Evolutionary conservation across 108 stramenopile genomes (phyloP), one percentile per base, ranked within the genome.

Genomic region (Craspedostauros australis): DNA sequence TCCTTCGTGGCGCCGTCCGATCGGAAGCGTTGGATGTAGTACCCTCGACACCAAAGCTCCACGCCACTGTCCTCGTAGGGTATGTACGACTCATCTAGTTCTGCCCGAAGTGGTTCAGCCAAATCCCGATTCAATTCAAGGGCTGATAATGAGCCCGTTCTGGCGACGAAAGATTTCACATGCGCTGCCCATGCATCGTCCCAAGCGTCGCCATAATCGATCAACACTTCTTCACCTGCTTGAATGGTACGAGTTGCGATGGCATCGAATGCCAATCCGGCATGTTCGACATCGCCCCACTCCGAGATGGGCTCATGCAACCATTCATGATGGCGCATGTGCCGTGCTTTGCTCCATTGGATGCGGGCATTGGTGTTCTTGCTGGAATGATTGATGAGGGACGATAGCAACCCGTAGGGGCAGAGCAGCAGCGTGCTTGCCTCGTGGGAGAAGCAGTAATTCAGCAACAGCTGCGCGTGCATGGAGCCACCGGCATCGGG

Each of bases 181-280:
- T 86, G 84, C 7, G 72, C 34, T 53, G 73, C 49, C 80, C 79
- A 86, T 11, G 85, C 85, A 8, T 29, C 21, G 46, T 78, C 70
- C 85, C 85, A 86, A 46, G 62, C 73, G 11, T 45, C 42, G n/a
- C 85, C 85, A 47, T 86, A 86, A 50, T 86, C 67, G 26, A 86
- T 71, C 31, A 82, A 70, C 19, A 86, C 63, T 60, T 86, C 85
- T 53, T 86, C 85, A 3, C 70, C 80, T n/a, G 55, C 54, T 20
- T 70, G 49, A 37, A 84, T 84, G 48, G 80, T 76, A 37, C 60
- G 44, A 26, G 68, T 41, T 4, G 79, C 80, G 26, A 80, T 57
- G 28, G 57, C 68, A 28, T 80, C 72, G 23, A 73, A 62, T 52
- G 76, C 64, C 2, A 80, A 64, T 2, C 79, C 73, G 30, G 76